Percentiles rank a stretch among this genome's conserved stretches.
These are phyloP conservation scores for Phytopythium delawarense DNA, from an alignment of 352 stramenopile genomes.

Conservation along the genomic window DNA sequence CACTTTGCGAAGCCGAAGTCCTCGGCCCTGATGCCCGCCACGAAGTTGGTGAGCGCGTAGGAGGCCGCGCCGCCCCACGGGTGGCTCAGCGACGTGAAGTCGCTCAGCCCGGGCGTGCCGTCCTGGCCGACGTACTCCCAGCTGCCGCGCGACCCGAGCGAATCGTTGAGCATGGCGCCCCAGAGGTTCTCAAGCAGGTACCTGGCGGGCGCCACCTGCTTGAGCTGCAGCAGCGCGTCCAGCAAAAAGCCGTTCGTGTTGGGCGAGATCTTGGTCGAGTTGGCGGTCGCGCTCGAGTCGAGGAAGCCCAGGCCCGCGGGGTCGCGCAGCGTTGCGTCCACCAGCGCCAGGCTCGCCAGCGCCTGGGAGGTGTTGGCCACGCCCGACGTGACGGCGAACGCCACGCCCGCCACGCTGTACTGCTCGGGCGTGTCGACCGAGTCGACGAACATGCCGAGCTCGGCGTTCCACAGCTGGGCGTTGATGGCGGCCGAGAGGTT, in stretches of 20 bases:
- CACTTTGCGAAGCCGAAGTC: conserved; percentile 21
- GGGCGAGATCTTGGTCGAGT: conserved; percentile 17
- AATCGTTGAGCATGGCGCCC: conserved; percentile 26
- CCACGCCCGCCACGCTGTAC: conserved; percentile 20
- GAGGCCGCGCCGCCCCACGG: conserved; percentile 21
- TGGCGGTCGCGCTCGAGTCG: conserved; percentile 16
- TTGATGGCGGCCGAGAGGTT: conserved; percentile 20
- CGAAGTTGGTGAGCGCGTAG: conserved; percentile 25
- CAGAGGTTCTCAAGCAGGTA: conserved; percentile 26
- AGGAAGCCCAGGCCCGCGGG: conserved; percentile 16
- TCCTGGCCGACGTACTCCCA: conserved; percentile 24
- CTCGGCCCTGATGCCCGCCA: conserved; percentile 15
- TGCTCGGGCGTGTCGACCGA: conserved; percentile 12
- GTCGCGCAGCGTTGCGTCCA: conserved; percentile 6
- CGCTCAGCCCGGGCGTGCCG: conserved; percentile 8
- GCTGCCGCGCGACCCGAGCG: conserved; percentile 14
- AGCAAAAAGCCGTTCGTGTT: conserved; percentile 30
- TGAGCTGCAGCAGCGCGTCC: conserved; percentile 15
- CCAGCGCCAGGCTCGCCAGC: conserved; percentile 11
- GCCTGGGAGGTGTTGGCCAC: conserved; percentile 21
- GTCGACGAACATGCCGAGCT: conserved; percentile 16
- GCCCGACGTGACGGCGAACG: conserved; percentile 22
- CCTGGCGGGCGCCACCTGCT: conserved; percentile 15
- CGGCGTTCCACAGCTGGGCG: conserved; percentile 19
- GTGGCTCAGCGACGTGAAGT: conserved; percentile 24